Conservation (phyloP, 495 filamentous ascomycete genomes). For the Daldinia loculata region DNA sequence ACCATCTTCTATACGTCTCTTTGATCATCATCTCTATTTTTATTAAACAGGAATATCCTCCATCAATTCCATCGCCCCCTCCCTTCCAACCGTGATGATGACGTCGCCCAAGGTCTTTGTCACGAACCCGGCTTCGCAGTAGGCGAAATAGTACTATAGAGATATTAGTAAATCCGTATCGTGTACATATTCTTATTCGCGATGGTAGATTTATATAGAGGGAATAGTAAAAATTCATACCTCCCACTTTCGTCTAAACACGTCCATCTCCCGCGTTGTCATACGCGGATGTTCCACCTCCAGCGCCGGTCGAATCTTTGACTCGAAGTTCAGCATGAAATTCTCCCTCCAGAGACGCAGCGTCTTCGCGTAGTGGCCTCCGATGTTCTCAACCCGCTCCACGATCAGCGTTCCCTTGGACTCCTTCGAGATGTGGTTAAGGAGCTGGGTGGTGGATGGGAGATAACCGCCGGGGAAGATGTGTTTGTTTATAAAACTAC, state of each 20-base stretch:
- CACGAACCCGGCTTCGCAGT: constrained; percentile 76
- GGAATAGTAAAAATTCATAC: constrained; percentile 43
- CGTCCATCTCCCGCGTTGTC: constrained; percentile 65
- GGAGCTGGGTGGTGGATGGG: constrained; percentile 69
- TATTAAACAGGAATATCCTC: constrained; percentile 68
- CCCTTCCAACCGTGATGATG: constrained; percentile 71
- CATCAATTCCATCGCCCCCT: constrained; percentile 72
- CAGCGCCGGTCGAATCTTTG: constrained; percentile 63
- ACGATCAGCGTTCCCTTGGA: constrained; percentile 67
- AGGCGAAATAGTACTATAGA: constrained; percentile 73
- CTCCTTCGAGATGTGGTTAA: constrained; percentile 65
- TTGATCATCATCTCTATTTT: not conserved
- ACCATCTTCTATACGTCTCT: not conserved
- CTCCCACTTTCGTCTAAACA: constrained; percentile 75
- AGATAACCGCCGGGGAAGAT: constrained; percentile 80
- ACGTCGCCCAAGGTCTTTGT: constrained; percentile 76
- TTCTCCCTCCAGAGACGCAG: constrained; percentile 71
- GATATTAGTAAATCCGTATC: not conserved
- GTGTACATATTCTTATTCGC: not conserved
- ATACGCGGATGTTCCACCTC: constrained; percentile 61
- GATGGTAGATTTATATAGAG: not conserved
- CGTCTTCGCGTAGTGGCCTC: constrained; percentile 74
- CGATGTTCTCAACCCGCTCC: constrained; percentile 71
- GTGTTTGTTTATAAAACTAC: constrained; percentile 73
- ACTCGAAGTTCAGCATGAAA: constrained; percentile 68